Evolutionary conservation across 1,284 basidiomycete genomes (phyloP), one percentile per base, ranked within the genome.

Genomic region (Moniliophthora roreri): DNA sequence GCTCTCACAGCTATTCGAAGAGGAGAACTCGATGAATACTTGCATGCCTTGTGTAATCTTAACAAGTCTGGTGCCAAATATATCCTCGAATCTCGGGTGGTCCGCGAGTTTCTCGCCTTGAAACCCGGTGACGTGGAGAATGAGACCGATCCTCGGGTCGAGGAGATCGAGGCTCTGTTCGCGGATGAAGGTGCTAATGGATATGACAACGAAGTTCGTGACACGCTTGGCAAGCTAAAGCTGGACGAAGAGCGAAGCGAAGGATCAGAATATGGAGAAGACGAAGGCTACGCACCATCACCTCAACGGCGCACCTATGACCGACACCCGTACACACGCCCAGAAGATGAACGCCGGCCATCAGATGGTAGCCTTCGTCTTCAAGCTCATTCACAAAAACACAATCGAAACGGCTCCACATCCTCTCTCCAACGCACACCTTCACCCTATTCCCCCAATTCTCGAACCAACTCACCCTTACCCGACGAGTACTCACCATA

Each of bases 21-120:
- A 54, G 80, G 79, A 34, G 96, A 98, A 65, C 78, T 99, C 18
- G 91, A 97, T 65, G 84, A 89, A 44, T 99, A 99, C 69, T 79
- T 98, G 42, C 79, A 82, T 60, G 84, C 87, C 52, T 78, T 99
- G 7, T 90, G 93, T 63, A 75, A 73, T 32, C 79, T 94, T 51
- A 80, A 77, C 56, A 72, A 73, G 32, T 72, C 77, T n/a, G 85
- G 83, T 7, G 85, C 84, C 5, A 86, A 85, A 28, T 89, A 94
- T 67, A 85, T 99, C 48, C 75, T 97, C 41, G 87, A 93, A 53
- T 85, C 93, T 63, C 75, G 79, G 21, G 81, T 95, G 16, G 81
- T 98, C 45, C 85, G 94, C 45, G 80, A 84, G 53, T 99, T 99
- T 71, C 81, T 98, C 53, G 81, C 91, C 7, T 79, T 91, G 20